These are phyloP conservation scores for Diplodia intermedia DNA, from an alignment of 2,329 filamentous ascomycete genomes.

Conservation along the genomic window DNA sequence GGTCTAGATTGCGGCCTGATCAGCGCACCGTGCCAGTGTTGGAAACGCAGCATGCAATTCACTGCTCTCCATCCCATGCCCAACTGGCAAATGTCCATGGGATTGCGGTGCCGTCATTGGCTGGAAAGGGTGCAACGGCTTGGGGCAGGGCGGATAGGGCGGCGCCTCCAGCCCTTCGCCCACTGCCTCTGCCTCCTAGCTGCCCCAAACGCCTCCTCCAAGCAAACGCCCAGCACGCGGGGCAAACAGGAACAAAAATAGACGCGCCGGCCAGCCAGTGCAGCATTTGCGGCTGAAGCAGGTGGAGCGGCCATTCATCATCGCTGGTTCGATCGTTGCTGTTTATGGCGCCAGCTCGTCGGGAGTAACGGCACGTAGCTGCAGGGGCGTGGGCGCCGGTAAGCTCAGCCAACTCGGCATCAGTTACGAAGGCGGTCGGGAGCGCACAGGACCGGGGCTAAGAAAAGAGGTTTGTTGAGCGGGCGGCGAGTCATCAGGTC, in stretches of 20 bases:
- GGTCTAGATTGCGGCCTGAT: neutral
- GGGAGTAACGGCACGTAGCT: conserved; percentile 26
- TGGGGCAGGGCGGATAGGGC: neutral
- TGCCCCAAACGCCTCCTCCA: neutral
- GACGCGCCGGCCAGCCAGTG: neutral
- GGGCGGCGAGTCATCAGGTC: neutral
- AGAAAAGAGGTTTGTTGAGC: neutral
- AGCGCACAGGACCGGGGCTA: conserved; percentile 2
- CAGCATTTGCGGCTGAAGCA: neutral
- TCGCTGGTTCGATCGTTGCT: conserved; percentile 8
- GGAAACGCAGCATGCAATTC: neutral
- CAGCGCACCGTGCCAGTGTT: neutral
- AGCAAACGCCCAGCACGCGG: neutral
- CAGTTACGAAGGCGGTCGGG: conserved; percentile 11
- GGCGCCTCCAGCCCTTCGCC: neutral
- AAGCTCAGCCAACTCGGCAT: conserved; percentile 8
- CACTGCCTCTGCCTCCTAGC: neutral
- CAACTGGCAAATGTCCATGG: no score
- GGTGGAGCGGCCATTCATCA: neutral
- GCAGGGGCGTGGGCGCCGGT: conserved; percentile 15
- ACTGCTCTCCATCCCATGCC: neutral
- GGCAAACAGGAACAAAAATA: neutral
- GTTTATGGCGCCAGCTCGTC: conserved; percentile 12
- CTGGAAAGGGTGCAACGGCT: neutral
- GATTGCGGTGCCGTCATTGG: neutral